Evolutionary conservation across 1,284 basidiomycete species (phyloP).

Genomic region (Entoloma clypeatum): DNA sequence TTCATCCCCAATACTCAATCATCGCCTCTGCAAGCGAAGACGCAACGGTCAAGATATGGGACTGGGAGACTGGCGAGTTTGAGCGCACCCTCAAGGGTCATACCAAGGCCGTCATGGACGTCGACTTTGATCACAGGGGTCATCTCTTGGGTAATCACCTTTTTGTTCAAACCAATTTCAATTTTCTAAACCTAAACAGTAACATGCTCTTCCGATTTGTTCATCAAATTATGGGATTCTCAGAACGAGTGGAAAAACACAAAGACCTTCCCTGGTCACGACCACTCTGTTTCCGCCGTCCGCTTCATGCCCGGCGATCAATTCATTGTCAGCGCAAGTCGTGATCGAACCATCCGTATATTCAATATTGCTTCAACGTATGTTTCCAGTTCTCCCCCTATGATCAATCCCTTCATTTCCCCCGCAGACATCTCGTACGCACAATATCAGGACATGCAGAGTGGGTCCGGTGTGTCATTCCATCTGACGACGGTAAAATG

Average conservation of each 20-base stretch:
- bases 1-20: constrained; percentile 84
- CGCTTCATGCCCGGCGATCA: constrained; percentile 84
- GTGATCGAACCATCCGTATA: constrained; percentile 82
- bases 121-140: constrained; percentile 86
- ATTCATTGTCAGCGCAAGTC: constrained; percentile 78
- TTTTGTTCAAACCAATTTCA: constrained; percentile 1
- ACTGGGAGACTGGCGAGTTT: constrained; percentile 93
- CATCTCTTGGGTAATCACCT: constrained; percentile 60
- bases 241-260: constrained; percentile 86
- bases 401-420: constrained; percentile 14
- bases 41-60: constrained; percentile 88
- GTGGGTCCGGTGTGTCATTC: constrained; percentile 61
- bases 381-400: constrained; percentile 24
- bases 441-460: constrained; percentile 57
- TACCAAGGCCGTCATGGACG: constrained; percentile 84
- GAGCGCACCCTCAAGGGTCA: constrained; percentile 91
- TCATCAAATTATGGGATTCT: constrained; percentile 90
- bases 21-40: constrained; percentile 87
- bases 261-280: constrained; percentile 86
- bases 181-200: constrained; percentile 40
- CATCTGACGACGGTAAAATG: constrained; percentile 73
- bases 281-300: constrained; percentile 85
- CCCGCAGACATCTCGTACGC: constrained; percentile 51
- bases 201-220: constrained; percentile 86
- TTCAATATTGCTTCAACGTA: constrained; percentile 86